Evolutionary conservation across 2,329 filamentous ascomycete species (phyloP).

Genomic region (Tolypocladium ovalisporum): DNA sequence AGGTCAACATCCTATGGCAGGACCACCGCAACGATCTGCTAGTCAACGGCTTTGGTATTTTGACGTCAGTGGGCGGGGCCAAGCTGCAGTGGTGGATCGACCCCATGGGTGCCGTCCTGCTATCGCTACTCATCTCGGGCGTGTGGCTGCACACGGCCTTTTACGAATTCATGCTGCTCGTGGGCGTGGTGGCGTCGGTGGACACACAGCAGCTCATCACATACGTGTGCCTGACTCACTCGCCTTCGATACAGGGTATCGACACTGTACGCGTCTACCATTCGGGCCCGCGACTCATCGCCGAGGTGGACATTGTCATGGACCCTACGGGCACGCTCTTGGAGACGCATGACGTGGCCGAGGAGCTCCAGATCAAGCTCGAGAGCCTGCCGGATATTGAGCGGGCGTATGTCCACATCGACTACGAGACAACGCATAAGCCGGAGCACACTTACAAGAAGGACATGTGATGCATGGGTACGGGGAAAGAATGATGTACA

Average conservation of each 20-base stretch:
- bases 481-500: neutral
- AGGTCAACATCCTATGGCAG: slow-evolving; percentile 88
- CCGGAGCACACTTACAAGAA: slow-evolving; percentile 66
- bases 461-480: slow-evolving; percentile 30
- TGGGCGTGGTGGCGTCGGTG: slow-evolving; percentile 78
- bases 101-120: slow-evolving; percentile 76
- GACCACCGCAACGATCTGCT: slow-evolving; percentile 96
- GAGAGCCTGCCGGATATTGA: slow-evolving; percentile 89
- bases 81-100: slow-evolving; percentile 94
- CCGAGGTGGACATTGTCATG: slow-evolving; percentile 97
- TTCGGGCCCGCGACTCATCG: slow-evolving; percentile 76
- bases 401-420: slow-evolving; percentile 90
- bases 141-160: slow-evolving; percentile 84
- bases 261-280: slow-evolving; percentile 95
- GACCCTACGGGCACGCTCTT: slow-evolving; percentile 59
- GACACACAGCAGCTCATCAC: slow-evolving; percentile 89
- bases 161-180: slow-evolving; percentile 78
- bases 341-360: slow-evolving; percentile 84
- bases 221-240: slow-evolving; percentile 84
- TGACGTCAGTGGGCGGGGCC: slow-evolving; percentile 82
- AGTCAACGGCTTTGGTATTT: slow-evolving; percentile 86
- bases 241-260: slow-evolving; percentile 67
- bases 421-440: slow-evolving; percentile 93
- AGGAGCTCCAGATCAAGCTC: slow-evolving; percentile 87
- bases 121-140: slow-evolving; percentile 65